Conservation (phyloP, 176 grass and related monocot genomes). For the Paspalum vaginatum region DNA sequence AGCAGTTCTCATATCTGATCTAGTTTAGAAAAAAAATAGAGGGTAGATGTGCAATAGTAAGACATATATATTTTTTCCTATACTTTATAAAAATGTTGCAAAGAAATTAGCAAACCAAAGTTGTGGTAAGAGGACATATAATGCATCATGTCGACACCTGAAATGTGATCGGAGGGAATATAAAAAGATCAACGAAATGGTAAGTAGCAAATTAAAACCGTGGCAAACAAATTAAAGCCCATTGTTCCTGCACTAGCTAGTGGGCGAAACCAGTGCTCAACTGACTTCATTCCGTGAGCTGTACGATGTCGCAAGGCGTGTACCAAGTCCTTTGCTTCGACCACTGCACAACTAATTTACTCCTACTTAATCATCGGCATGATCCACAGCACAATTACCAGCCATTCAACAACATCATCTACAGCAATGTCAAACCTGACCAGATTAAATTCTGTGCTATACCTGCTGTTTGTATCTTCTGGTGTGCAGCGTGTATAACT, state of each 20-base stretch:
- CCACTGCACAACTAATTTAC: background rate
- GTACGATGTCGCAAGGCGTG: background rate
- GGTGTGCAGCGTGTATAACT: background rate
- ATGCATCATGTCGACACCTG: background rate
- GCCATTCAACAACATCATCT: background rate
- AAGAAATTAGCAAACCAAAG: no score
- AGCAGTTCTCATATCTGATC: no score
- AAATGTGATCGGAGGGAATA: background rate
- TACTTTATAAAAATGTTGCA: no score
- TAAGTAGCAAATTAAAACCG: background rate
- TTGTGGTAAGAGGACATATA: no score
- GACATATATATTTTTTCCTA: no score
- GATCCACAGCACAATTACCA: background rate
- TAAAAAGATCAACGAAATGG: background rate
- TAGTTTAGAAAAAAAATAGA: no score
- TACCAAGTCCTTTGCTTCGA: constrained; percentile 17
- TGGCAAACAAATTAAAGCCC: background rate
- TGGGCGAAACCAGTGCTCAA: background rate
- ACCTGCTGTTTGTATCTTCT: background rate
- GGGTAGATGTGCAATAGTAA: no score
- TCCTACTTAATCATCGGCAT: background rate
- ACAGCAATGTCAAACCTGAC: constrained; percentile 7
- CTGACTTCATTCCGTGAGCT: background rate
- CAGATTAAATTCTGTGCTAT: constrained; percentile 23
- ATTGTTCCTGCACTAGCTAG: background rate